These are phyloP conservation scores for Micromonas commoda DNA, from an alignment of 139 green algal species.

Conservation along the genomic window DNA sequence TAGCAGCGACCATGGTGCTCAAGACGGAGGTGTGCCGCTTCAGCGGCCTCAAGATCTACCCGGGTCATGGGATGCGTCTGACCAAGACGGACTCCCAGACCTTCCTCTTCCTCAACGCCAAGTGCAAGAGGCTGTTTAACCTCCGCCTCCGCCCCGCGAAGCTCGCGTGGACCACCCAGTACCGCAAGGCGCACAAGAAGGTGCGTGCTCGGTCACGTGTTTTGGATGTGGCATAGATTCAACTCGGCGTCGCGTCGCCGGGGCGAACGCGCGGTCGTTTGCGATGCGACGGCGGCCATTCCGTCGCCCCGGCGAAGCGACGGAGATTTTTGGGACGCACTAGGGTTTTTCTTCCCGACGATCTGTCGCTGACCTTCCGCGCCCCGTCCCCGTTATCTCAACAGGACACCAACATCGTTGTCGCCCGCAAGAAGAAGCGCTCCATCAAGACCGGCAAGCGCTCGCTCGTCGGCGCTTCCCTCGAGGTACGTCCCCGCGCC, in stretches of 20 bases:
- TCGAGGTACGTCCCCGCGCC: conserved; percentile 56
- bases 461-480: conserved; percentile 72
- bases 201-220: conserved; percentile 40
- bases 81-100: conserved; percentile 84
- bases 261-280: not conserved
- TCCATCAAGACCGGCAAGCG: conserved; percentile 56
- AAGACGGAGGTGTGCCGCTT: conserved; percentile 95
- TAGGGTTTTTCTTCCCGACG: not conserved
- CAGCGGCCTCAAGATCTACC: conserved; percentile 95
- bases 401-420: conserved; percentile 58
- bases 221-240: not conserved
- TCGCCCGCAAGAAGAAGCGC: conserved; percentile 82
- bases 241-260: not conserved
- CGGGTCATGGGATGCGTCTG: conserved; percentile 83
- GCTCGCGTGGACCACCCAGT: conserved; percentile 88
- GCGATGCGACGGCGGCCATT: not conserved
- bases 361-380: not conserved
- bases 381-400: not conserved
- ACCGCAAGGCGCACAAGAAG: conserved; percentile 97
- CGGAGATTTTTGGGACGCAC: not conserved
- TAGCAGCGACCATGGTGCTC: conserved; percentile 32
- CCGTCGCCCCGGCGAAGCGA: not conserved
- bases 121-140: conserved; percentile 84
- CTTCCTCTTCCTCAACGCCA: conserved; percentile 94
- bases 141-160: conserved; percentile 89